Conservation (phyloP, 228 moss, liverwort and hornwort genomes). For the Sphagnum magellanicum region DNA sequence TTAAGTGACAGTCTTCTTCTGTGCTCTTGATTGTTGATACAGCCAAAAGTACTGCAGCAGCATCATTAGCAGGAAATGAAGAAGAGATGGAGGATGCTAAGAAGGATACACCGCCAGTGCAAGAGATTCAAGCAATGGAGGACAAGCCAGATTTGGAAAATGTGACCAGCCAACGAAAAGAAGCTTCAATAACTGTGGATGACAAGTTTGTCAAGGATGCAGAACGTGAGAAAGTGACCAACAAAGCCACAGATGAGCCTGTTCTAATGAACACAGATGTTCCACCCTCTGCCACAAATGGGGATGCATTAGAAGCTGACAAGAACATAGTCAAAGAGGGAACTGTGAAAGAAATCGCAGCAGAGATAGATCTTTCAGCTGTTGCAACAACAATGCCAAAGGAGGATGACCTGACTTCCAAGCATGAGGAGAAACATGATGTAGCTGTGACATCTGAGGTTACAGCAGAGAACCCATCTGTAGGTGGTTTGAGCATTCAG, state of each 20-base stretch:
- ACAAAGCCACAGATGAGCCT: background rate
- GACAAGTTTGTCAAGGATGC: background rate
- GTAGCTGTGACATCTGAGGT: background rate
- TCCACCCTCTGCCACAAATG: background rate
- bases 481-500: background rate
- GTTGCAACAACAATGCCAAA: background rate
- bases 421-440: background rate
- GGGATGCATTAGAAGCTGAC: background rate
- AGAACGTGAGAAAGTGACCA: background rate
- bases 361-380: background rate
- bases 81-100: slow-evolving; percentile 17
- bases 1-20: background rate
- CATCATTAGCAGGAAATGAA: slow-evolving; percentile 7
- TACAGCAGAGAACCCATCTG: background rate
- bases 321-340: background rate
- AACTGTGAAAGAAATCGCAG: background rate
- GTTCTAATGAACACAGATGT: slow-evolving; percentile 2
- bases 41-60: slow-evolving; percentile 2
- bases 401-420: background rate
- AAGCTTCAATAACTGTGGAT: background rate
- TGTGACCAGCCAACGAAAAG: background rate
- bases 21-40: background rate
- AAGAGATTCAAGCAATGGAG: slow-evolving; percentile 7
- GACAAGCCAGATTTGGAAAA: slow-evolving; percentile 1
- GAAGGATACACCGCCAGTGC: slow-evolving; percentile 10